Base-by-base conservation (phyloP, 2,329 filamentous ascomycete genomes). In the Botrytis cinerea region DNA sequence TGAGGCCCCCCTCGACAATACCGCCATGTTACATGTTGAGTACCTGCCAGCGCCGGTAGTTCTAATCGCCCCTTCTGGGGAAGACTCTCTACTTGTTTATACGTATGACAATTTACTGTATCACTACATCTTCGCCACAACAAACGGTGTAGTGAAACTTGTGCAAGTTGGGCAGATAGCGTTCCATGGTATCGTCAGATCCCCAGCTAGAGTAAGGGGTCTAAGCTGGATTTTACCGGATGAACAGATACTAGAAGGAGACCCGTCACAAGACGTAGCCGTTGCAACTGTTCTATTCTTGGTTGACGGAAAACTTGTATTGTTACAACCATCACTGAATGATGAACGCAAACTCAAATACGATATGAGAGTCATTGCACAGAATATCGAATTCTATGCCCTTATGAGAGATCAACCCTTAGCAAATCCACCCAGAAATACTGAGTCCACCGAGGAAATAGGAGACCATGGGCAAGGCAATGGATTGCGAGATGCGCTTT, bases 151-250 rank as follows among this genome's bases (percentile, higher is more conserved):
- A 35, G 88, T 97, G 48, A 91, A 90, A 61, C 87, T 98, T 45
- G 89, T 97, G 10, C 94, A 97, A 80, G 95, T 98, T n/a, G 96
- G 97, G 16, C 96, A 98, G 81, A 99, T 99, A 79, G 95, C 94
- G 20, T 96, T 99, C 78, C 93, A 99, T 81, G 96, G 96, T 63
- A 98, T 99, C 75, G 95, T 99, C 61, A 87, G 96, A 78, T 97
- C 96, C 51, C 96, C 96, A 18, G 94, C 95, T 35, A 89, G 96
- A 80, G 96, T 99, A 8, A 90, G 96, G 77, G 93, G 95, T 16
- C 89, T 99, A 59, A 98, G 94, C 83, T 99, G 96, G 96, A 92
- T 99, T 74, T 83, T 99, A 69, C 96, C 96, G 2, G 95, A 98
- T 78, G 91, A 91, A 75, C 96, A 99, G 81, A 86, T 98, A 75